Evolutionary conservation across 1,284 basidiomycete genomes (phyloP).

Genomic region (Naganishia liquefaciens): DNA sequence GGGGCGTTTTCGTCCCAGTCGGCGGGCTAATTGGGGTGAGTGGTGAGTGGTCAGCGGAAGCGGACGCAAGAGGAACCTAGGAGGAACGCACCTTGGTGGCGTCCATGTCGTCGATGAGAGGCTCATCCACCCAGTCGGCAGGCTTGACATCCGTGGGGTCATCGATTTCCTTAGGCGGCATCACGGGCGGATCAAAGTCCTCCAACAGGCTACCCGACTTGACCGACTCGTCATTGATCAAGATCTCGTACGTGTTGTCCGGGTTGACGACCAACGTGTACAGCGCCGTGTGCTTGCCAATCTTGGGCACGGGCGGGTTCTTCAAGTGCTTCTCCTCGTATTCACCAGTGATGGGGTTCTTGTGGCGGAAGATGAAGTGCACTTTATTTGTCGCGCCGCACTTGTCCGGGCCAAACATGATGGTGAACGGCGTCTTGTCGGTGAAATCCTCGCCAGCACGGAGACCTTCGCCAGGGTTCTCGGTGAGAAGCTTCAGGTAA

Average conservation of each 20-base stretch:
- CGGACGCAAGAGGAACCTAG: no score
- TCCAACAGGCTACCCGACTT: conserved; percentile 83
- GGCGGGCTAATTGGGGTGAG: conserved; percentile 63
- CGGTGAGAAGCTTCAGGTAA: conserved; percentile 88
- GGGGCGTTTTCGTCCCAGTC: conserved; percentile 98
- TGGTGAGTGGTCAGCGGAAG: conserved; percentile 30
- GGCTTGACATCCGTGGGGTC: conserved; percentile 92
- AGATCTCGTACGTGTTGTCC: conserved; percentile 91
- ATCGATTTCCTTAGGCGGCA: conserved; percentile 89
- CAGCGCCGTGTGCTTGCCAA: conserved; percentile 84
- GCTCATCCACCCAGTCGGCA: conserved; percentile 85
- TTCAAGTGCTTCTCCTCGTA: conserved; percentile 96
- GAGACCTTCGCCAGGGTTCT: conserved; percentile 63
- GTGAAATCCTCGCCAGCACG: conserved; percentile 91
- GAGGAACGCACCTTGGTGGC: conserved; percentile 68
- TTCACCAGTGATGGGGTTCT: conserved; percentile 85
- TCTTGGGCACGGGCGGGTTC: conserved; percentile 75
- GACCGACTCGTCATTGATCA: conserved; percentile 83
- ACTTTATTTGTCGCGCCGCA: conserved; percentile 61
- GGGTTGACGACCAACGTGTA: conserved; percentile 92
- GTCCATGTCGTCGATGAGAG: conserved; percentile 79
- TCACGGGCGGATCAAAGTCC: conserved; percentile 93
- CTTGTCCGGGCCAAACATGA: conserved; percentile 82
- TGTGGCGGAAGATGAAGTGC: conserved; percentile 97
- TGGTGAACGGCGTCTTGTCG: conserved; percentile 95